Percentiles rank a stretch among this genome's conserved stretches.
phyloP scores from a whole-genome alignment of 805 yeast genomes.

The Cyberlindnera misumaiensis region DNA sequence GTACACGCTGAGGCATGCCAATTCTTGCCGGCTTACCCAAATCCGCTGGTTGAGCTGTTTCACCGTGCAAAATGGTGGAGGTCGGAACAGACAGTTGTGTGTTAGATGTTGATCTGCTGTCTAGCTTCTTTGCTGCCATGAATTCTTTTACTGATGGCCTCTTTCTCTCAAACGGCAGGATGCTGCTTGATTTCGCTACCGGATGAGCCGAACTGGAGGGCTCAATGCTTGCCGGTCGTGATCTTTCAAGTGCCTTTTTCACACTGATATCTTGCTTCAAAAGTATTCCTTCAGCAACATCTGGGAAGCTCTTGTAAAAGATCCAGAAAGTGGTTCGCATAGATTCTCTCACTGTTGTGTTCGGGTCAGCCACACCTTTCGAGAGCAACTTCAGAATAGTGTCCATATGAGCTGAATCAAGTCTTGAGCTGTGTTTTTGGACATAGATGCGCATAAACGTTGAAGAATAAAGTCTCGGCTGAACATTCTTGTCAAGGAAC shows the following conservation, averaged over 20 bases:
- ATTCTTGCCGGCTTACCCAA: conserved; percentile 20
- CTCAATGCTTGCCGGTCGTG: conserved; percentile 37
- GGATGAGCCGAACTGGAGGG: conserved; percentile 7
- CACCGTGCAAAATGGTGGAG: not conserved
- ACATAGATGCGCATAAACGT: conserved; percentile 63
- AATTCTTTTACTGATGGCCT: conserved; percentile 44
- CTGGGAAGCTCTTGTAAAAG: conserved; percentile 47
- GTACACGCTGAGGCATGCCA: conserved; percentile 19
- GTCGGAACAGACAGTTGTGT: conserved; percentile 22
- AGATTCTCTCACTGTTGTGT: conserved; percentile 69
- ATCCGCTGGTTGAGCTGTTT: conserved; percentile 6
- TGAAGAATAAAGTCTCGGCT: conserved; percentile 64
- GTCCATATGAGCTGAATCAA: conserved; percentile 30
- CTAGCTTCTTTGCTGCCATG: conserved; percentile 37
- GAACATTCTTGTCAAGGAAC: conserved; percentile 61
- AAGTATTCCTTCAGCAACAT: conserved; percentile 33
- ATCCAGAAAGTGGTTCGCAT: conserved; percentile 75
- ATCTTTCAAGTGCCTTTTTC: conserved; percentile 55
- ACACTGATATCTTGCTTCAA: conserved; percentile 27
- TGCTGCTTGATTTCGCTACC: conserved; percentile 1
- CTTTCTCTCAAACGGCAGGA: conserved; percentile 15
- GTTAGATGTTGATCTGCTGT: conserved; percentile 29
- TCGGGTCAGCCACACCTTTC: conserved; percentile 71
- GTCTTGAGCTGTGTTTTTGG: conserved; percentile 39
- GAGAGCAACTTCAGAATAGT: conserved; percentile 42